Evolutionary conservation across 1,139 yeast genomes (phyloP).

Genomic region (Groenewaldozyma sp.): DNA sequence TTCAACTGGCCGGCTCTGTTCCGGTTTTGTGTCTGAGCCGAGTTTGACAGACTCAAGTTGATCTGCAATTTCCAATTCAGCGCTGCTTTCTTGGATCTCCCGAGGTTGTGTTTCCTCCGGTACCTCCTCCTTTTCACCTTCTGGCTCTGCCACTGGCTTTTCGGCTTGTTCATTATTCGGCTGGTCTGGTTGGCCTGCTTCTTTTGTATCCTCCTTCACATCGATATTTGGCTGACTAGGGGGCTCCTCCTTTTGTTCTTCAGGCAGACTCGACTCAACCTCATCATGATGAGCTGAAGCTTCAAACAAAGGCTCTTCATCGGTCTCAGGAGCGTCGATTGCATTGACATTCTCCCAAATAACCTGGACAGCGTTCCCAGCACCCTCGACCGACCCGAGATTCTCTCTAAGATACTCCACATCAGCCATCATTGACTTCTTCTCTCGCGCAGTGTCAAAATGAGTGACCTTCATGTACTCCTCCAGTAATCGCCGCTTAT

Average conservation of each 20-base stretch:
- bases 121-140: not conserved
- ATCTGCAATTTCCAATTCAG: too few species aligned
- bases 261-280: not conserved
- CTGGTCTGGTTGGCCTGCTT: slow-evolving; percentile 1
- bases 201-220: slow-evolving; percentile 3
- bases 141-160: not conserved
- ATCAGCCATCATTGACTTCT: slow-evolving; percentile 43
- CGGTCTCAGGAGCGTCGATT: slow-evolving; percentile 29
- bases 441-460: slow-evolving; percentile 30
- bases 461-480: slow-evolving; percentile 43
- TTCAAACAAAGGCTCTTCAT: slow-evolving; percentile 8
- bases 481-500: slow-evolving; percentile 47
- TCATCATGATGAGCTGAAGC: slow-evolving; percentile 9
- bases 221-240: too few species aligned
- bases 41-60: too few species aligned
- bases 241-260: slow-evolving; percentile 3
- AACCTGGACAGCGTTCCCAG: slow-evolving; percentile 56
- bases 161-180: not conserved
- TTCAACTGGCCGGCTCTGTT: too few species aligned
- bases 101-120: not conserved
- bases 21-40: too few species aligned
- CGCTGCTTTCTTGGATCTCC: not conserved
- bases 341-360: slow-evolving; percentile 58
- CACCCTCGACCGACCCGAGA: slow-evolving; percentile 50
- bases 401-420: slow-evolving; percentile 58